A percentile compares a stretch with the other conserved stretches of the same genome.
phyloP scores from a whole-genome alignment of 2,329 filamentous ascomycete genomes.

The Xylariales sp. region DNA sequence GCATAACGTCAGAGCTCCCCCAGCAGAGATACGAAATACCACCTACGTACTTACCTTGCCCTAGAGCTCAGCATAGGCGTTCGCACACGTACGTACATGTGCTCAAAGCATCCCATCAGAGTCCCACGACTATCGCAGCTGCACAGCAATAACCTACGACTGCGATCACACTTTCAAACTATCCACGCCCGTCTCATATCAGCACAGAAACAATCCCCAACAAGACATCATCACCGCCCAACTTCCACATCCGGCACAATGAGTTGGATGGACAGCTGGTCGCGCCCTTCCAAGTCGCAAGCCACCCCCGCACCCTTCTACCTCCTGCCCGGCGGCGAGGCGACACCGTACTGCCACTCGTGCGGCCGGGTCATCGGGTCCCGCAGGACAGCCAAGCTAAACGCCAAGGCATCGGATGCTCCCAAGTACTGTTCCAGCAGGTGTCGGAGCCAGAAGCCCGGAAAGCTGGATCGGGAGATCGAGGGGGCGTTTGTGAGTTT shows the following conservation, averaged over 20 bases:
- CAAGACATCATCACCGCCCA: background rate
- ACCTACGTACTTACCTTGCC: too few relatives aligned
- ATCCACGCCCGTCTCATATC: too few relatives aligned
- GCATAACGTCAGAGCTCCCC: background rate
- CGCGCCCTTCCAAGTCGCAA: constrained; percentile 33
- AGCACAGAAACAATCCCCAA: too few relatives aligned
- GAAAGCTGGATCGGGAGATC: constrained; percentile 45
- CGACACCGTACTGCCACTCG: constrained; percentile 50
- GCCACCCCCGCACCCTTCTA: constrained; percentile 50
- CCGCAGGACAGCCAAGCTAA: constrained; percentile 23
- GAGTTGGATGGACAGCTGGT: constrained; percentile 40
- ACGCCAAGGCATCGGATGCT: constrained; percentile 12
- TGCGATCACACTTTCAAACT: too few relatives aligned
- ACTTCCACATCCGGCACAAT: constrained; percentile 17
- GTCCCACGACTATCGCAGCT: too few relatives aligned
- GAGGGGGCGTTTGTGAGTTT: constrained; percentile 42
- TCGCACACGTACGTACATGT: too few relatives aligned
- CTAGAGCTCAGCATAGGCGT: too few relatives aligned
- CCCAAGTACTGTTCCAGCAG: constrained; percentile 54
- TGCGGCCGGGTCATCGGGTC: constrained; percentile 51
- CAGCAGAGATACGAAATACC: background rate
- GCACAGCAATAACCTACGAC: too few relatives aligned
- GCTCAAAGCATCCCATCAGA: too few relatives aligned
- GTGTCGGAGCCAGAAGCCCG: constrained; percentile 48
- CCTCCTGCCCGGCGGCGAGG: constrained; percentile 39